Percentiles rank a stretch among this genome's conserved stretches.
Evolutionary conservation across 208 protist species (phyloP).

Genomic region (Leishmania braziliensis): DNA sequence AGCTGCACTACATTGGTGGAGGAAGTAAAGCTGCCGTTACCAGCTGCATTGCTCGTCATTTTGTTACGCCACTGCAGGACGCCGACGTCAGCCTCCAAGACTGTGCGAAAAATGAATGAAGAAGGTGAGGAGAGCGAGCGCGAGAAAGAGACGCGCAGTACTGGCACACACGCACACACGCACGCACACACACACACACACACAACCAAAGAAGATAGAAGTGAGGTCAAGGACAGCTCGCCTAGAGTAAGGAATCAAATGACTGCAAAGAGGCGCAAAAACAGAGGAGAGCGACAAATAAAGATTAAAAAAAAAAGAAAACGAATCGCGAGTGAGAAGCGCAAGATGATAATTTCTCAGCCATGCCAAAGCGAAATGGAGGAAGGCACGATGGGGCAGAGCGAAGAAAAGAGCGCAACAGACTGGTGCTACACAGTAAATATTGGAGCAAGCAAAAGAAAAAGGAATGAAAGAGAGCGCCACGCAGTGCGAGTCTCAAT

Average conservation of each 20-base stretch:
- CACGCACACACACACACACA: conserved; percentile 11
- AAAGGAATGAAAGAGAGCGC: not conserved
- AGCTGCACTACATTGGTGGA: conserved; percentile 65
- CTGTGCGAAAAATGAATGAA: not conserved
- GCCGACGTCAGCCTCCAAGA: not conserved
- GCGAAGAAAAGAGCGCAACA: not conserved
- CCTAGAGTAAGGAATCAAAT: not conserved
- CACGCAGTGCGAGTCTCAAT: not conserved
- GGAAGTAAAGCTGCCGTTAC: conserved; percentile 45
- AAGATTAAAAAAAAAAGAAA: not conserved
- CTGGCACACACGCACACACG: not conserved
- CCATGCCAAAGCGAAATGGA: too few species aligned
- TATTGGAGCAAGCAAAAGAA: not conserved
- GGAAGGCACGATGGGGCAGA: not conserved
- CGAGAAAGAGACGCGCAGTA: not conserved
- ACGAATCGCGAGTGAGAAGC: not conserved
- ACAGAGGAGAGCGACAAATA: not conserved
- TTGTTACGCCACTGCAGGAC: not conserved
- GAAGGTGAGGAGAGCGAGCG: not conserved
- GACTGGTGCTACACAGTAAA: not conserved
- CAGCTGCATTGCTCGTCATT: conserved; percentile 24
- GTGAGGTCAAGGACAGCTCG: conserved; percentile 17
- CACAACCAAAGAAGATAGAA: not conserved
- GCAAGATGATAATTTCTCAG: not conserved
- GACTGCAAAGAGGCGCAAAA: not conserved